A percentile compares a stretch with the other conserved stretches of the same genome.
Conservation (phyloP, 768 basidiomycete species). For the Termitomyces sp. region DNA sequence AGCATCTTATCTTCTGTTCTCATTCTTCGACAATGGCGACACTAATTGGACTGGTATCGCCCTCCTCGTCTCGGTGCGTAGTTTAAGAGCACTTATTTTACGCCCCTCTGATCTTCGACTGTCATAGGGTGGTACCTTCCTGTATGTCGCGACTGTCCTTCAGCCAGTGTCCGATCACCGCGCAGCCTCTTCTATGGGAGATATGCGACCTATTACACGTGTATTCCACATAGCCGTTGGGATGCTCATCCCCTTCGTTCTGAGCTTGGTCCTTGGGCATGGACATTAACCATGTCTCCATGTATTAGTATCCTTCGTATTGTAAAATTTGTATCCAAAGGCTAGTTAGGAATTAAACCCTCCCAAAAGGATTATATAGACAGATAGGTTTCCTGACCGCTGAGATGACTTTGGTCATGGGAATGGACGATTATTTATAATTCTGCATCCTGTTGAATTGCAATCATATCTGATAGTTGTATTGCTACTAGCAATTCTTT, state of each 20-base stretch:
- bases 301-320: background rate
- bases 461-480: background rate
- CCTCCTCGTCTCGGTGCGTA: slow-evolving; percentile 76
- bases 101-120: background rate
- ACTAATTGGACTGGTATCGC: slow-evolving; percentile 68
- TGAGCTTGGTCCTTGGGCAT: slow-evolving; percentile 60
- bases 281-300: slow-evolving; percentile 32
- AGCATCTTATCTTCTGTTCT: slow-evolving; percentile 65
- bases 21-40: slow-evolving; percentile 41
- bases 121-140: slow-evolving; percentile 81
- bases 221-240: slow-evolving; percentile 55
- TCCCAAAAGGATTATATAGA: background rate
- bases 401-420: background rate
- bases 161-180: slow-evolving; percentile 61
- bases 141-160: slow-evolving; percentile 92
- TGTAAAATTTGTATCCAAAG: background rate
- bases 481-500: background rate
- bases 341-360: background rate
- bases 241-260: slow-evolving; percentile 63
- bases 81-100: background rate
- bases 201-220: slow-evolving; percentile 40
- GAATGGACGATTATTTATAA: background rate
- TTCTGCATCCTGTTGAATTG: background rate
- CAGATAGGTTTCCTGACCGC: background rate
- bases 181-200: slow-evolving; percentile 27